Evolutionary conservation across 164 flowering plant species (phyloP), one percentile per base, ranked within the genome.

Genomic region (Saururus chinensis): DNA sequence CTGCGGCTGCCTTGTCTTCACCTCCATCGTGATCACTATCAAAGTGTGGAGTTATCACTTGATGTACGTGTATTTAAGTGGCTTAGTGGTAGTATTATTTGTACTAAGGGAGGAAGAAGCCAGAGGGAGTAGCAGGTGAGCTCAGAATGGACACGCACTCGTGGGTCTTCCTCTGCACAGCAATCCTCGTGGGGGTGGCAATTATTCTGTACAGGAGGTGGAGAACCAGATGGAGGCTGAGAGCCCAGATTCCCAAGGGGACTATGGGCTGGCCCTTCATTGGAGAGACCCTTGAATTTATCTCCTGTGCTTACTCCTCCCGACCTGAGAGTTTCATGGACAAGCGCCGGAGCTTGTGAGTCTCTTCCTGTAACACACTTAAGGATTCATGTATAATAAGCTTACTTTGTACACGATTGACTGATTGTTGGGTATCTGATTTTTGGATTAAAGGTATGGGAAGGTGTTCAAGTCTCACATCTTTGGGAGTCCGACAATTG

Each of bases 401-500:
- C 58, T 55, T 1, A 16, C 1, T 24, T 21, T 12, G 14, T 4
- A 21, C 53, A 19, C 7, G 12, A 26, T 9, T 19, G 40, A 51
- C 19, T 51, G 21, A n/a, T 30, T 30, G n/a, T 35, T 52, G 55
- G 1, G 45, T 20, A 26, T 26, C 21, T 61, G 21, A 21, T 8
- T 48, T 48, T 26, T 23, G 57, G 24, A 16, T 30, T 75, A 55
- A 40, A 89, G 98, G 87, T 90, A 90, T 72, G 98, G 98, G 63
- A 87, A 84, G 70, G 97, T 93, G 79, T 93, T 93, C 75, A 90
- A 89, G 76, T 88, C 98, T 16, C 97, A 93, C 72, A 77, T 93
- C 63, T 87, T 90, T 68, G 98, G 97, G 51, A 85, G 81, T 53
- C 86, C 82, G 0, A 85, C 91, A 0, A 82, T 93, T 0, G 82